Percentiles rank a stretch among this genome's conserved stretches.
Evolutionary conservation across 176 grass and related monocot species (phyloP).

Genomic region (Avena insularis): DNA sequence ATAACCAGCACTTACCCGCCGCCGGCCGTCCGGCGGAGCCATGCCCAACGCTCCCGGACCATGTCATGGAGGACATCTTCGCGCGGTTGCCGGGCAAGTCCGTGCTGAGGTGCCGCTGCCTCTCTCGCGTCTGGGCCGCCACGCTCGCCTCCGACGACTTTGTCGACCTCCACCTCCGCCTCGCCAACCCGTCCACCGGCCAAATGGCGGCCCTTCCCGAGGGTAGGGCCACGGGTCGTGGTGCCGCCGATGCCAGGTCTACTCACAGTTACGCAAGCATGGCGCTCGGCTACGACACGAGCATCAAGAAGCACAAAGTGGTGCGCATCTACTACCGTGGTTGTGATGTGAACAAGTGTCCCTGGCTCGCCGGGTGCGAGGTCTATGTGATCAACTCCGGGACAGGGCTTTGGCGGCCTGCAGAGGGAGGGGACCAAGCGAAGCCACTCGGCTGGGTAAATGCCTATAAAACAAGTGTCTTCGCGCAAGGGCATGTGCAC

Average conservation of each 20-base stretch:
- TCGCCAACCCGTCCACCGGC: not conserved
- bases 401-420: not conserved
- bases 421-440: not conserved
- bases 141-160: not conserved
- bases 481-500: not conserved
- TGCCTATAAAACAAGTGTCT: not conserved
- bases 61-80: not conserved
- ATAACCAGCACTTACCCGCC: not conserved
- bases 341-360: not conserved
- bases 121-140: not conserved
- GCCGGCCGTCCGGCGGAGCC: not conserved
- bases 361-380: not conserved
- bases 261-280: not conserved
- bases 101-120: not conserved
- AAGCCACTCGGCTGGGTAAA: not conserved
- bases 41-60: not conserved
- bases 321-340: not conserved
- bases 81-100: not conserved
- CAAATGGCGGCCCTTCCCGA: not conserved
- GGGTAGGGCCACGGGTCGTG: not conserved
- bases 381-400: not conserved
- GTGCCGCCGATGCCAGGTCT: not conserved
- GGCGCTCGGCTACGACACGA: not conserved
- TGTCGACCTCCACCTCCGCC: not conserved
- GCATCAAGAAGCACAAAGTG: not conserved